Conservation (phyloP, 768 basidiomycete species). For the Amanita inopinata region DNA sequence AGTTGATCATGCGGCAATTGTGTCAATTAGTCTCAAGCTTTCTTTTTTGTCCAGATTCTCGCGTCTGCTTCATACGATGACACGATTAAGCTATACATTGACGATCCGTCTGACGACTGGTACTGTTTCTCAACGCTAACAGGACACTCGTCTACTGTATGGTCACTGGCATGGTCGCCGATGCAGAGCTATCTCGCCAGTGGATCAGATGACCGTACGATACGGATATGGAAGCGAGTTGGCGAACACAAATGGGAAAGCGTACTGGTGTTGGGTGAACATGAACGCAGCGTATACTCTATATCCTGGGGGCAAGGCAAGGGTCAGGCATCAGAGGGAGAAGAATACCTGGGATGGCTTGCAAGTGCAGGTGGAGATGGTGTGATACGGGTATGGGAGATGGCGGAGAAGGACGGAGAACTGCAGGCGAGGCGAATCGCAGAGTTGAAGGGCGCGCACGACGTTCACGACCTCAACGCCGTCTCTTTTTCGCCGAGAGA, state of each 20-base stretch:
- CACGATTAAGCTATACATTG: conserved; percentile 85
- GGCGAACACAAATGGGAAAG: conserved; percentile 55
- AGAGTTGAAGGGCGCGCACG: conserved; percentile 58
- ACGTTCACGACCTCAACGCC: conserved; percentile 76
- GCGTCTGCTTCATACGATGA: conserved; percentile 98
- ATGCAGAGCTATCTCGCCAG: conserved; percentile 76
- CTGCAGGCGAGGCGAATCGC: conserved; percentile 32
- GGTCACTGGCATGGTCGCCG: conserved; percentile 80
- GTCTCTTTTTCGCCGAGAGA: conserved; percentile 73
- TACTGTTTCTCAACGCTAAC: conserved; percentile 73
- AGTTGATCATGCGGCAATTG: conserved; percentile 13
- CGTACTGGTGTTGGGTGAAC: conserved; percentile 48
- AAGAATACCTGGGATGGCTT: conserved; percentile 62
- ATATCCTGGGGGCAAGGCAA: conserved; percentile 57
- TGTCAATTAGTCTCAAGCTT: background rate
- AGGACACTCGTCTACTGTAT: conserved; percentile 84
- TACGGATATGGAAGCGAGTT: conserved; percentile 76
- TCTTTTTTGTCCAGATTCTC: conserved; percentile 54
- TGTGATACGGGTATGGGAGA: conserved; percentile 68
- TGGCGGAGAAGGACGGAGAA: conserved; percentile 30
- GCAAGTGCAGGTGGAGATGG: conserved; percentile 87
- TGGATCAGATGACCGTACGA: conserved; percentile 75
- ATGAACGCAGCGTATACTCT: conserved; percentile 72
- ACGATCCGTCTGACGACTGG: conserved; percentile 95
- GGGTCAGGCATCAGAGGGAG: conserved; percentile 17